A percentile compares a stretch with the other conserved stretches of the same genome.
These are phyloP conservation scores for Brachypodium distachyon DNA, from an alignment of 202 grass and related monocot genomes.

Conservation along the genomic window DNA sequence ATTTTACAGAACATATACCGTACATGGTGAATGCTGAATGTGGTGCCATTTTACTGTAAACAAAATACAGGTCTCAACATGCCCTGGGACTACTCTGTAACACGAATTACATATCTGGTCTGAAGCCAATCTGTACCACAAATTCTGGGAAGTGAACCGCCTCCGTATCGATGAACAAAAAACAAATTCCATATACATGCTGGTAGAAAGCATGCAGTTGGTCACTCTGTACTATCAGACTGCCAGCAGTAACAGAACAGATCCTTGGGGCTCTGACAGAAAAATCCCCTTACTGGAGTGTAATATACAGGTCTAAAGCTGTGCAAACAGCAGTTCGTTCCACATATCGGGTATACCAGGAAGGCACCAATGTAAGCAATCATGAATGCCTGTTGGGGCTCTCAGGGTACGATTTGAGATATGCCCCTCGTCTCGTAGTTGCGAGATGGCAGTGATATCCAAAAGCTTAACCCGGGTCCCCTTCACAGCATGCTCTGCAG, in stretches of 20 bases:
- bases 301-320: constrained; percentile 35
- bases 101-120: constrained; percentile 7
- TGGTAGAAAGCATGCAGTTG: not conserved
- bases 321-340: constrained; percentile 89
- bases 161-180: not conserved
- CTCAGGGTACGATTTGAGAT: constrained; percentile 58
- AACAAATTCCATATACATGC: not conserved
- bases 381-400: constrained; percentile 31
- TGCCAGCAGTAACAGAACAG: not conserved
- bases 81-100: not conserved
- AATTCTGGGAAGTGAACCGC: not conserved
- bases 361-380: constrained; percentile 90
- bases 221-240: not conserved
- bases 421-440: constrained; percentile 70
- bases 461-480: constrained; percentile 60
- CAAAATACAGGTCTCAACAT: no score
- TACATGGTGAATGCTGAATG: not conserved
- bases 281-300: not conserved
- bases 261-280: not conserved
- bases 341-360: constrained; percentile 76
- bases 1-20: not conserved
- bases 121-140: not conserved
- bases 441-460: constrained; percentile 73
- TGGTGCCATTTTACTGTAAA: not conserved
- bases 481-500: constrained; percentile 49